These are phyloP conservation scores for Trichosporon sp. DNA, from an alignment of 1,284 basidiomycete genomes.

Conservation along the genomic window DNA sequence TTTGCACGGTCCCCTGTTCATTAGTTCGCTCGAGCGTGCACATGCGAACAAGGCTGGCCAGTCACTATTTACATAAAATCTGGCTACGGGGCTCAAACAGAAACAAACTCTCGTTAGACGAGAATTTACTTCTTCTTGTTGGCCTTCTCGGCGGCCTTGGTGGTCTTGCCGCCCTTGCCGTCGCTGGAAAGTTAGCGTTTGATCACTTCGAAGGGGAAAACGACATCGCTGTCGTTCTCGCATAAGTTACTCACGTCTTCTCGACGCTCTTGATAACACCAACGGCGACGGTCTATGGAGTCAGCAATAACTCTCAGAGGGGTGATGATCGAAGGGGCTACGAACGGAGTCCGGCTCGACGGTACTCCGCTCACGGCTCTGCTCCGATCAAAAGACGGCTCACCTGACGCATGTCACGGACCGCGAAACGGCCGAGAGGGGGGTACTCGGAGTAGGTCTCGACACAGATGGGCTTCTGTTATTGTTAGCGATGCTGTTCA, in stretches of 20 bases:
- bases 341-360: too few species aligned
- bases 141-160: slow-evolving; percentile 84
- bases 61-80: slow-evolving; percentile 6
- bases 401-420: slow-evolving; percentile 98
- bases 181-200: neutral
- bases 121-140: slow-evolving; percentile 19
- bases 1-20: too few species aligned
- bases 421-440: slow-evolving; percentile 88
- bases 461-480: slow-evolving; percentile 65
- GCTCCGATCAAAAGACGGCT: too few species aligned
- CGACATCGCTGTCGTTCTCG: too few species aligned
- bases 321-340: too few species aligned
- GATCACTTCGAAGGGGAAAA: too few species aligned
- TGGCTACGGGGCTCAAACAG: neutral
- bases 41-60: neutral
- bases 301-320: too few species aligned
- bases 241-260: neutral
- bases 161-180: slow-evolving; percentile 67
- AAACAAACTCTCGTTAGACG: neutral
- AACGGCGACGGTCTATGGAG: slow-evolving; percentile 93
- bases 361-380: too few species aligned
- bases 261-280: slow-evolving; percentile 85
- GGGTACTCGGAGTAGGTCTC: slow-evolving; percentile 98
- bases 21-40: too few species aligned
- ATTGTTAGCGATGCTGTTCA: slow-evolving; percentile 38